These are phyloP conservation scores for Wilhelminamyces savonicus DNA, from an alignment of 805 yeast genomes.

Conservation along the genomic window DNA sequence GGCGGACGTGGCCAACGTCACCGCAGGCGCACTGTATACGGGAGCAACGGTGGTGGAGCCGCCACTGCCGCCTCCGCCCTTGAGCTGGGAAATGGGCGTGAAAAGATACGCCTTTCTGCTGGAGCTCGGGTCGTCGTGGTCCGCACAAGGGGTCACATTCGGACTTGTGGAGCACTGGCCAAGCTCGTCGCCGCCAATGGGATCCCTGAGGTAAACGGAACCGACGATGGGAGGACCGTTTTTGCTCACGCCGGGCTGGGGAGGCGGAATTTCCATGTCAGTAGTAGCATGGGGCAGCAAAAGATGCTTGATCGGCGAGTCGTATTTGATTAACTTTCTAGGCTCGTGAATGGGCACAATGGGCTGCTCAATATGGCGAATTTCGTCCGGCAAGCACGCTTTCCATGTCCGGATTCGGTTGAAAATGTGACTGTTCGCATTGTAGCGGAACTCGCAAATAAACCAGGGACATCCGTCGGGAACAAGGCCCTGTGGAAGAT, in stretches of 20 bases:
- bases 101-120: constrained; percentile 36
- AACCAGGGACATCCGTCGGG: constrained; percentile 79
- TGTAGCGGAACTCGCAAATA: constrained; percentile 91
- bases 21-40: too few species aligned
- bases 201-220: constrained; percentile 75
- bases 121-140: constrained; percentile 28
- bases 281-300: constrained; percentile 70
- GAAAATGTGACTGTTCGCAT: constrained; percentile 83
- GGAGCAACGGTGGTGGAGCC: constrained; percentile 12
- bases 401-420: constrained; percentile 97
- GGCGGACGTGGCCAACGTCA: too few species aligned
- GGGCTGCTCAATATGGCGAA: constrained; percentile 73
- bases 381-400: constrained; percentile 96
- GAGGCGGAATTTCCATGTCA: constrained; percentile 74
- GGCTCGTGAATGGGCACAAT: constrained; percentile 63
- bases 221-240: constrained; percentile 92
- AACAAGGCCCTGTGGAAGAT: constrained; percentile 60
- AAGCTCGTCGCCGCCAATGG: constrained; percentile 72
- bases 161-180: constrained; percentile 56
- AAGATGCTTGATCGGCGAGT: constrained; percentile 77
- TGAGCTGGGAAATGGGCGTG: constrained; percentile 40
- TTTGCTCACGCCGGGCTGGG: constrained; percentile 71
- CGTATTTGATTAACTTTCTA: constrained; percentile 64
- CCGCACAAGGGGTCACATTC: constrained; percentile 31
- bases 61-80: constrained; percentile 23